Evolutionary conservation across 129 eudicot species (phyloP), one percentile per base, ranked within the genome.

Genomic region (Lactuca sativa): DNA sequence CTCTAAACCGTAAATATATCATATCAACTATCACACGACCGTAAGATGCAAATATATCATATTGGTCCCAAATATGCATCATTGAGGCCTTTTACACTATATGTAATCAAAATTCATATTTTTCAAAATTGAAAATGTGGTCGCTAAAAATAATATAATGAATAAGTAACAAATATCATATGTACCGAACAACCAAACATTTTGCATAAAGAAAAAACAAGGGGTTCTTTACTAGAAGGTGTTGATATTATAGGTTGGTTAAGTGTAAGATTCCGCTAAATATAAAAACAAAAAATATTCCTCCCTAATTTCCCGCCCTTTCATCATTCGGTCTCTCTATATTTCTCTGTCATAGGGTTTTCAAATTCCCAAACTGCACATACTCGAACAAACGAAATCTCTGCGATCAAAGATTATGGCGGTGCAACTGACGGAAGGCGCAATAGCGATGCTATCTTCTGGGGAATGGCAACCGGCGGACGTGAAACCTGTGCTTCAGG

Each of bases 401-500:
- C 18, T 37, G 61, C 32, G 13, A 18, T 57, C 14, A 11, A 47
- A 47, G 14, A 21, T 31, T 52, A 82, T 80, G 86, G 79, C 85
- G 54, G 33, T 80, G 7, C 67, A 61, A 25, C 44, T 86, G 51
- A 69, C 92, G 48, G 78, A 74, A 67, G 88, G 83, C 0, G 83
- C 84, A 31, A 81, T 86, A 6, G 59, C 73, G 59, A 40, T 67
- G 74, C 34, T 86, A 4, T 71, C 81, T 3, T 65, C 43, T 56
- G 77, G 77, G 43, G 67, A 70, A 0, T 47, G 70, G 0, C 38
- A 64, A 34, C 60, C 16, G 30, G 41, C 43, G 9, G 84, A 72
- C 12, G 4, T 75, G 6, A 63, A 78, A 49, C 91, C 96, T 40
- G 75, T 82, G 64, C 73, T 88, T 33, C 96, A 88, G 53, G 76